Evolutionary conservation across 148 eudicot genomes (phyloP).

Genomic region (Drosera capensis): DNA sequence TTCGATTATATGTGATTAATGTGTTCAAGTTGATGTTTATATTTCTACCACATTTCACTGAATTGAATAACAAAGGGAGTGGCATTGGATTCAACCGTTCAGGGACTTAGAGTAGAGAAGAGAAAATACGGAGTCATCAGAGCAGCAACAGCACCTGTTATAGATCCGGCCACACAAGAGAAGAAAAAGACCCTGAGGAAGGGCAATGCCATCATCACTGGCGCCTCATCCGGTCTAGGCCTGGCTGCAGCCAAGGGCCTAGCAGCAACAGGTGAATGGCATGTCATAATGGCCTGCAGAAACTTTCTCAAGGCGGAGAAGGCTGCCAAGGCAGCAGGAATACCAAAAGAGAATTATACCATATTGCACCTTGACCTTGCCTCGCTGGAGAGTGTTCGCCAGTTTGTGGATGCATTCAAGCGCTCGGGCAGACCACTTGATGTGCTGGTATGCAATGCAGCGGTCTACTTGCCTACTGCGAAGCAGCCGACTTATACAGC

Average conservation of each 20-base stretch:
- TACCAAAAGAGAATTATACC: conserved; percentile 54
- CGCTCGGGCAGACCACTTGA: conserved; percentile 55
- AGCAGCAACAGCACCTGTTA: conserved; percentile 42
- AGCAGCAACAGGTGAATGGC: conserved; percentile 63
- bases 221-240: conserved; percentile 90
- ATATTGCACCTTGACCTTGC: conserved; percentile 52
- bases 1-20: too few species aligned
- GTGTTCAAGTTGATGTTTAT: too few species aligned
- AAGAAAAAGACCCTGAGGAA: conserved; percentile 65
- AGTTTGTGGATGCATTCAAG: conserved; percentile 52
- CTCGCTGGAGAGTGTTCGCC: conserved; percentile 63
- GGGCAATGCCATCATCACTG: conserved; percentile 76
- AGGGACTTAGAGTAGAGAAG: not conserved
- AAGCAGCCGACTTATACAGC: conserved; percentile 31
- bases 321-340: conserved; percentile 71
- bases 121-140: conserved; percentile 13
- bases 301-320: conserved; percentile 84
- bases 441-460: conserved; percentile 69
- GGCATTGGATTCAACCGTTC: too few species aligned
- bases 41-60: too few species aligned
- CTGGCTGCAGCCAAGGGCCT: conserved; percentile 82
- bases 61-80: too few species aligned
- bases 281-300: conserved; percentile 85
- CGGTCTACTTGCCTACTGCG: conserved; percentile 34
- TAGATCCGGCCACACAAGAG: conserved; percentile 25